Percentiles rank a stretch among this genome's conserved stretches.
Conservation (phyloP, 208 protist species). For the Acanthamoeba healyi region DNA sequence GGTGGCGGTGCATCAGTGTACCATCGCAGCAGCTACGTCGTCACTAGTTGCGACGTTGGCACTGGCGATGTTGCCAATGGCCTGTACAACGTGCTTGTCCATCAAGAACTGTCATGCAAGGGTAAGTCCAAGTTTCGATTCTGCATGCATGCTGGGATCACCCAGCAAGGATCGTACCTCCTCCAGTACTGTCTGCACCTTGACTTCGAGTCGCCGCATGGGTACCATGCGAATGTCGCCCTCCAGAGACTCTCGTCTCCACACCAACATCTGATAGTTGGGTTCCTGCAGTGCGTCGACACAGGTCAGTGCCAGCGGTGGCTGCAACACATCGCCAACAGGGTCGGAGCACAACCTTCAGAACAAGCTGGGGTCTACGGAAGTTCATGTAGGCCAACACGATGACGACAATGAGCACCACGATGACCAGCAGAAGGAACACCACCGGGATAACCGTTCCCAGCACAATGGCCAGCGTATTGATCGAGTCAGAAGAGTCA, state of each 20-base stretch:
- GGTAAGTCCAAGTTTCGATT: background rate
- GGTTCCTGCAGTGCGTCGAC: background rate
- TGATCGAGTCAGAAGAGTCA: background rate
- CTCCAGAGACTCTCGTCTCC: background rate
- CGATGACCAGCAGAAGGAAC: background rate
- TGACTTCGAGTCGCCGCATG: constrained; percentile 4
- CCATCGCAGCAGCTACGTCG: constrained; percentile 2
- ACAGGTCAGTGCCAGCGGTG: background rate
- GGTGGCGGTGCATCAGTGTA: background rate
- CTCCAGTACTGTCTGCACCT: constrained; percentile 1
- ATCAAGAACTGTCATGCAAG: constrained; percentile 25
- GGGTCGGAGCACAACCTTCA: background rate
- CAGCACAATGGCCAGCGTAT: constrained; percentile 11
- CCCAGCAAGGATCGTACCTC: background rate
- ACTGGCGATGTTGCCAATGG: background rate
- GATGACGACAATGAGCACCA: background rate
- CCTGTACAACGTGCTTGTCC: constrained; percentile 31
- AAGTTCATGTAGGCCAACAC: background rate
- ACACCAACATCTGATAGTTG: constrained; percentile 32
- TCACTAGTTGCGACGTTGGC: background rate
- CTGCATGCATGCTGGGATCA: background rate
- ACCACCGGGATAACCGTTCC: background rate
- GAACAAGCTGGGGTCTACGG: background rate
- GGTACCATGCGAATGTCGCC: background rate
- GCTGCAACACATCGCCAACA: background rate